Base-by-base conservation (phyloP, 495 filamentous ascomycete species). In the Aspergillus sclerotioniger region DNA sequence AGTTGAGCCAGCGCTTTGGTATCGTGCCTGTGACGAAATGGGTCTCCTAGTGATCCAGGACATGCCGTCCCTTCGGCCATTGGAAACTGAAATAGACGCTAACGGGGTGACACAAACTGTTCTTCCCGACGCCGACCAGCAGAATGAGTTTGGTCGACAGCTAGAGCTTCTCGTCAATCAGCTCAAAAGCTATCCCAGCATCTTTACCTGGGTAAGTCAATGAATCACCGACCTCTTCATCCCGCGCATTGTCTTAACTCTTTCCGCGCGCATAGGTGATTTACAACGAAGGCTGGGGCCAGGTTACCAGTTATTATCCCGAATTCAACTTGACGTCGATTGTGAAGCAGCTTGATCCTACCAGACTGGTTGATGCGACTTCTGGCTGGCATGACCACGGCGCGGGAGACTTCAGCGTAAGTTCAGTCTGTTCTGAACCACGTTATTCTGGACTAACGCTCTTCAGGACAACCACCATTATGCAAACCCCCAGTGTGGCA, bases 261-360 rank as follows among this genome's bases (percentile, higher is more conserved):
- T 25, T 2, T 25, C 25, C 25, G 25, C 5, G 2, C 25, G 25
- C 25, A 6, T 39, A 84, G 81, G 67, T 87, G 37, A 82, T 89
- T 59, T 89, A 89, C 66, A 89, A 89, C 65, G 86, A 89, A 64
- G 86, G 85, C 31, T 89, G 86, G 86, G 86, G 84, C 8, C 86
- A 89, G 57, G 66, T 78, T 20, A 73, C 56, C 1, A 50, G 73
- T 3, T 65, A 65, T 13, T 73, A 79, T 51, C 83, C 84, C 1
- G 84, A 88, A 58, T 79, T 82, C 19, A 70, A 64, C 9, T 64
- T 88, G 15, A 84, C 84, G 0, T 73, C 78, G 2, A 69, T 73
- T 0, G 71, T 89, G 37, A 72, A 72, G 44, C 52, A 71, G 53
- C 68, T 87, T 2, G 86, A 89, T 64, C 83, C 85, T 0, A 87